phyloP scores from a whole-genome alignment of 805 yeast genomes.

The Blastobotrys attinorum region DNA sequence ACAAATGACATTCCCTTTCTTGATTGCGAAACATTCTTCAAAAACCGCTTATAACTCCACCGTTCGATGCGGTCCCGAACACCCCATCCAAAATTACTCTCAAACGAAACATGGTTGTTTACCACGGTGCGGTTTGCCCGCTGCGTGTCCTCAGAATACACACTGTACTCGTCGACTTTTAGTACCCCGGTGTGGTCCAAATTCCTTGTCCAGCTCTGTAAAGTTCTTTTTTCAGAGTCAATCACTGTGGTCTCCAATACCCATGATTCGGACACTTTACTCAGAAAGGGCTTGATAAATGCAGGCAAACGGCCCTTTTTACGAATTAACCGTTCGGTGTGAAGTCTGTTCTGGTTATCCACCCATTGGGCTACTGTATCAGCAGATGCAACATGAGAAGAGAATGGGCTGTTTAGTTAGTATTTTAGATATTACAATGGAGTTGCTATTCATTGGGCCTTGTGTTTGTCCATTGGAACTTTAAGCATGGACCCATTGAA shows the following conservation, averaged over 20 bases:
- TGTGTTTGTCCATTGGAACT: too few species aligned
- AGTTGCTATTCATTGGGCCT: too few species aligned
- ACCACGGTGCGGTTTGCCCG: conserved; percentile 36
- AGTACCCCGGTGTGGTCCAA: conserved; percentile 75
- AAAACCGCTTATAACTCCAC: conserved; percentile 70
- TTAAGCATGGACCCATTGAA: too few species aligned
- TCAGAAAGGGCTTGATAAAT: conserved; percentile 71
- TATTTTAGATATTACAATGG: neutral
- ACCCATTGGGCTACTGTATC: conserved; percentile 63
- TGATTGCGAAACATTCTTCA: conserved; percentile 56
- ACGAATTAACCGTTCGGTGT: conserved; percentile 64
- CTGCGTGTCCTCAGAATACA: conserved; percentile 33
- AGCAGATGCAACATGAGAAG: conserved; percentile 74
- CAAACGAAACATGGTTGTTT: conserved; percentile 55
- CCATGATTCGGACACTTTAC: conserved; percentile 65
- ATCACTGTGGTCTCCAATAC: conserved; percentile 71
- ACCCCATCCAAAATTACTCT: conserved; percentile 58
- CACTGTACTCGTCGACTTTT: conserved; percentile 68
- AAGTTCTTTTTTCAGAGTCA: conserved; percentile 46
- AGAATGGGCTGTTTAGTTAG: conserved; percentile 58
- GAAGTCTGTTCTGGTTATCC: conserved; percentile 55
- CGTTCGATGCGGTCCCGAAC: conserved; percentile 68
- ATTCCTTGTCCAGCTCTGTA: conserved; percentile 71
- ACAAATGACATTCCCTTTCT: conserved; percentile 70
- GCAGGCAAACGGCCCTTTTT: conserved; percentile 76